Evolutionary conservation across 768 basidiomycete species (phyloP).

Genomic region (Suillus subaureus): DNA sequence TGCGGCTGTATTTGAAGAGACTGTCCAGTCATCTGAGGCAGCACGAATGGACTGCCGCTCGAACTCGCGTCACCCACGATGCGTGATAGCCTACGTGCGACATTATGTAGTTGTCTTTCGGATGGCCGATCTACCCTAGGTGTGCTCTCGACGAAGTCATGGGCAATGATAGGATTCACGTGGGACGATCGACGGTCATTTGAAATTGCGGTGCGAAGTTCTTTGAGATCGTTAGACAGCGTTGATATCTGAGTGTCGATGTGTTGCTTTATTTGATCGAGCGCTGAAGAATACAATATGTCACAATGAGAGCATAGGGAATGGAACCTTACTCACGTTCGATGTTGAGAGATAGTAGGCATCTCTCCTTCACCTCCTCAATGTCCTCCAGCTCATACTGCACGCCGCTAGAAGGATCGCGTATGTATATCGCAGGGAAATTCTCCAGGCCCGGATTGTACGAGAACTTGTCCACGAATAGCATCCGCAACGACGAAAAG

Average conservation of each 20-base stretch:
- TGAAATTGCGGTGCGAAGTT: slow-evolving; percentile 70
- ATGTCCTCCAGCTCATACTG: slow-evolving; percentile 96
- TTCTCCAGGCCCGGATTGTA: slow-evolving; percentile 93
- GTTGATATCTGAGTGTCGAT: slow-evolving; percentile 89
- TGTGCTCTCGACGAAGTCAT: slow-evolving; percentile 65
- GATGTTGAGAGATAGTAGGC: slow-evolving; percentile 89
- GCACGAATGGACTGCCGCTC: slow-evolving; percentile 38
- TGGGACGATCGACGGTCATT: slow-evolving; percentile 55
- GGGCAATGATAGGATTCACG: slow-evolving; percentile 48
- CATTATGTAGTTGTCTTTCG: slow-evolving; percentile 71
- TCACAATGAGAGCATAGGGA: slow-evolving; percentile 6
- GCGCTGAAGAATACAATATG: slow-evolving; percentile 52
- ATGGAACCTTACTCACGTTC: slow-evolving; percentile 74
- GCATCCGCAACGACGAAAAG: slow-evolving; percentile 73
- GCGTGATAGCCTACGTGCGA: slow-evolving; percentile 74
- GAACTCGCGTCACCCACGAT: slow-evolving; percentile 53
- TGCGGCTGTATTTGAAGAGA: slow-evolving; percentile 62
- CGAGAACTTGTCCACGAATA: slow-evolving; percentile 94
- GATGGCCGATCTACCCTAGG: slow-evolving; percentile 68
- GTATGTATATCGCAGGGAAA: slow-evolving; percentile 94
- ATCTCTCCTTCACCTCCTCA: slow-evolving; percentile 88
- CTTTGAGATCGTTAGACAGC: slow-evolving; percentile 87
- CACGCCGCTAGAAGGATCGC: slow-evolving; percentile 89
- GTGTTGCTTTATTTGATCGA: slow-evolving; percentile 98
- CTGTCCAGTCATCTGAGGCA: slow-evolving; percentile 69